These are phyloP conservation scores for Sicyos baderoa DNA, from an alignment of 306 rosid genomes.

Conservation along the genomic window DNA sequence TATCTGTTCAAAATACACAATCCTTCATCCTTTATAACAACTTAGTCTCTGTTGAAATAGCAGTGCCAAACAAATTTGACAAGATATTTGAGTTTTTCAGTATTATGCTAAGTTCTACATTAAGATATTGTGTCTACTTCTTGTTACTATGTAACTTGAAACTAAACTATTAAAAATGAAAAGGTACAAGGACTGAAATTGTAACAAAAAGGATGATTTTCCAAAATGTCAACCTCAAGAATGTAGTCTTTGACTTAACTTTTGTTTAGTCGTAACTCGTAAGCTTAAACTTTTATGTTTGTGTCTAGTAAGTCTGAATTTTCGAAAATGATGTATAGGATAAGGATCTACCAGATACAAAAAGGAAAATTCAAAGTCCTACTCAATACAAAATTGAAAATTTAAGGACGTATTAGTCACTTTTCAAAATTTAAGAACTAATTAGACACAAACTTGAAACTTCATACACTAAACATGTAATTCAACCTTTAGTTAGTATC, in stretches of 20 bases:
- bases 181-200: neutral
- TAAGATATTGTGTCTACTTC: neutral
- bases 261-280: too few relatives aligned
- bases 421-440: too few relatives aligned
- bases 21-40: neutral
- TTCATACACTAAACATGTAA: too few relatives aligned
- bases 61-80: neutral
- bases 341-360: too few relatives aligned
- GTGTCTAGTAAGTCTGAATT: too few relatives aligned
- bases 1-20: conserved; percentile 32
- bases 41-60: neutral
- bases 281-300: too few relatives aligned
- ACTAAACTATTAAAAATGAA: neutral
- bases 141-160: neutral
- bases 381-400: too few relatives aligned
- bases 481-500: neutral
- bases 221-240: conserved; percentile 39
- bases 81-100: neutral
- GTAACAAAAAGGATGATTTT: neutral
- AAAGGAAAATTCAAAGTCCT: too few relatives aligned
- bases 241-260: conserved; percentile 53
- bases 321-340: too few relatives aligned
- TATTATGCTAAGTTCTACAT: neutral
- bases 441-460: too few relatives aligned
- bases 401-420: too few relatives aligned